phyloP scores from a whole-genome alignment of 345 rosid genomes.

The Hevea brasiliensis region DNA sequence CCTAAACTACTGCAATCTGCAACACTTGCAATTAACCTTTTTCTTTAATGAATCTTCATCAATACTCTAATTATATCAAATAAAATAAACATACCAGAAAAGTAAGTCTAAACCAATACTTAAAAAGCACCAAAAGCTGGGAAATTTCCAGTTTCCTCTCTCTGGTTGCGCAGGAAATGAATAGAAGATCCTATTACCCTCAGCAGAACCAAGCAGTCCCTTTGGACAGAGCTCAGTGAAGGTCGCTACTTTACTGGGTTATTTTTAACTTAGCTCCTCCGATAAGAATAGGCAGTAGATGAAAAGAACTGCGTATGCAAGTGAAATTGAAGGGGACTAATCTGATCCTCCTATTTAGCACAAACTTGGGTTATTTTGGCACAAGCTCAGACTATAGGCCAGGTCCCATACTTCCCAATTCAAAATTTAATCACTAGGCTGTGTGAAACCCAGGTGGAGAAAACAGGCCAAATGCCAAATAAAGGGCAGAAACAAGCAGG shows the following conservation, averaged over 20 bases:
- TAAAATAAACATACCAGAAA: constrained; percentile 19
- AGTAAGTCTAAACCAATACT: constrained; percentile 8
- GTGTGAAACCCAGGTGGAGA: constrained; percentile 20
- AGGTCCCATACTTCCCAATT: constrained; percentile 13
- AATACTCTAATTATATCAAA: constrained; percentile 23
- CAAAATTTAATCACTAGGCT: constrained; percentile 8
- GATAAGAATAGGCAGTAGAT: background rate
- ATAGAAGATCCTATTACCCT: background rate
- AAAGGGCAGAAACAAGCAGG: constrained; percentile 8
- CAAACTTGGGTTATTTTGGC: background rate
- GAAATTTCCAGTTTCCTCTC: constrained; percentile 2
- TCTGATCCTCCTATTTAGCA: constrained; percentile 14
- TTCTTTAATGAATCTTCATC: constrained; percentile 39
- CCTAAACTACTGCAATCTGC: constrained; percentile 15
- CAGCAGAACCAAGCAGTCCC: background rate
- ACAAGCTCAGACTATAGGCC: constrained; percentile 11
- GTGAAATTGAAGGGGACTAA: constrained; percentile 13
- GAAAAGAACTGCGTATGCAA: background rate
- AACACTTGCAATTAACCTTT: constrained; percentile 16
- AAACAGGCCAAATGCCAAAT: constrained; percentile 1
- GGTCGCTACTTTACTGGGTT: constrained; percentile 1
- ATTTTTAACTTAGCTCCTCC: background rate
- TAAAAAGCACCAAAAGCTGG: constrained; percentile 12
- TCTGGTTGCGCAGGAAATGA: background rate
- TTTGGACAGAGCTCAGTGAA: background rate